Conservation (phyloP, 768 basidiomycete genomes). For the Xerocomellus chrysenteron region DNA sequence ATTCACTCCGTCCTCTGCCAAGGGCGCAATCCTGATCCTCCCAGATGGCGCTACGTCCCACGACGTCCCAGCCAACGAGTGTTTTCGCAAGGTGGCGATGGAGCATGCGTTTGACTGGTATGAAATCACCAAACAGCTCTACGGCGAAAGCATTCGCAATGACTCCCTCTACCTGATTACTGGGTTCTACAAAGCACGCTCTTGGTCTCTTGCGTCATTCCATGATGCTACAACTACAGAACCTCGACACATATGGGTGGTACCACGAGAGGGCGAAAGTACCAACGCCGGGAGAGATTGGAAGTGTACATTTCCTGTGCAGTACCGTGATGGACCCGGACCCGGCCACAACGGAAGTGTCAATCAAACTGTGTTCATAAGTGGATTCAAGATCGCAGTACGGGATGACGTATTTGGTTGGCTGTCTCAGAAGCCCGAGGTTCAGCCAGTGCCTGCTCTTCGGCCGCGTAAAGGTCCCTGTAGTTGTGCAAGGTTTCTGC, state of each 20-base stretch:
- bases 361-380: conserved; percentile 19
- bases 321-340: neutral
- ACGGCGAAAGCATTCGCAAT: too few species aligned
- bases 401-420: neutral
- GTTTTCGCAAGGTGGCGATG: conserved; percentile 1
- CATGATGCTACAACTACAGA: too few species aligned
- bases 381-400: conserved; percentile 18
- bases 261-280: too few species aligned
- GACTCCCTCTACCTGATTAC: too few species aligned
- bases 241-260: too few species aligned
- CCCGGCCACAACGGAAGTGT: neutral
- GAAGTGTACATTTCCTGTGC: neutral
- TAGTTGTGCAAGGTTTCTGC: neutral
- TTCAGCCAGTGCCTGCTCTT: neutral
- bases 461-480: neutral
- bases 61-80: conserved; percentile 8
- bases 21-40: conserved; percentile 30
- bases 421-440: neutral
- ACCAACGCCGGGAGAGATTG: neutral
- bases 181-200: too few species aligned
- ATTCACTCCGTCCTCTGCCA: neutral
- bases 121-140: too few species aligned
- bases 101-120: too few species aligned
- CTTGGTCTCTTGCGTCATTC: too few species aligned
- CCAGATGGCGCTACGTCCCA: conserved; percentile 26